Evolutionary conservation across 176 grass and related monocot species (phyloP).

Genomic region (Tuctoria greenei): DNA sequence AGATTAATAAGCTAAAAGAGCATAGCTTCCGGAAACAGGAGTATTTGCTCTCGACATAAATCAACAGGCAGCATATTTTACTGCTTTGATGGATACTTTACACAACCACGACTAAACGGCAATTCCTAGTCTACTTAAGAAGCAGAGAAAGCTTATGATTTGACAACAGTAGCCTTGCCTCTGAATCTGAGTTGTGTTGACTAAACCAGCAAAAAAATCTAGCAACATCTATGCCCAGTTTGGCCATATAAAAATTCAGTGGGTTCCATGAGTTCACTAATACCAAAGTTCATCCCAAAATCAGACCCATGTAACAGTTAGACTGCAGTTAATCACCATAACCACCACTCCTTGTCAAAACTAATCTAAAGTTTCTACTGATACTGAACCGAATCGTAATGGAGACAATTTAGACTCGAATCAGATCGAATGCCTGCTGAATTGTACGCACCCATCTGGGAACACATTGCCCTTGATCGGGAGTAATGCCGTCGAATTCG

Average conservation of each 20-base stretch:
- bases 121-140: constrained; percentile 1
- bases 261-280: background rate
- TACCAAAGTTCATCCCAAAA: background rate
- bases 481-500: constrained; percentile 59
- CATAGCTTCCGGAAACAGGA: background rate
- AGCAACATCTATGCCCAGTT: background rate
- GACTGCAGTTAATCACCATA: constrained; percentile 6
- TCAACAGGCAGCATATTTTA: background rate
- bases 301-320: background rate
- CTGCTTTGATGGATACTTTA: background rate
- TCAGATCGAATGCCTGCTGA: background rate
- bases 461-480: constrained; percentile 92
- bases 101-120: constrained; percentile 22
- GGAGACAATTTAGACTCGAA: background rate
- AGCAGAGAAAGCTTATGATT: constrained; percentile 14
- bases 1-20: background rate
- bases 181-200: background rate
- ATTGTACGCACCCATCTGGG: constrained; percentile 76
- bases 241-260: constrained; percentile 14
- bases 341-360: background rate
- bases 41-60: background rate
- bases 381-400: constrained; percentile 19
- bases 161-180: background rate
- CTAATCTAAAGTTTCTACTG: background rate
- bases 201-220: constrained; percentile 13